Percentiles rank a stretch among this genome's conserved stretches.
Evolutionary conservation across 345 rosid genomes (phyloP).

Genomic region (Rhodamnia rubescens): DNA sequence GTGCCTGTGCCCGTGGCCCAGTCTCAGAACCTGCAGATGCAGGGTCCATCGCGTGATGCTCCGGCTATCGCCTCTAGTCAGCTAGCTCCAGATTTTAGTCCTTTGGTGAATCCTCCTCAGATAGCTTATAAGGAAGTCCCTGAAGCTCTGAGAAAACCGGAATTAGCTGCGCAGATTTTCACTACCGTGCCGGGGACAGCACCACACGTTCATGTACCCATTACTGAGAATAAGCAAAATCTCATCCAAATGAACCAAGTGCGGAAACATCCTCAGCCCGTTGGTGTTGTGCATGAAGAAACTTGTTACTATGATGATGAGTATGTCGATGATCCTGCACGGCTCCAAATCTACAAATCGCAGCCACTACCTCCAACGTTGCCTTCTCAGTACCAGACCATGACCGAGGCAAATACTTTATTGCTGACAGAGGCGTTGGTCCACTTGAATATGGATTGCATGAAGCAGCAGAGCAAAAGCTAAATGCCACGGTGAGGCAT

Average conservation of each 20-base stretch:
- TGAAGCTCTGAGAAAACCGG: not conserved
- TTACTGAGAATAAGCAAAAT: conserved; percentile 11
- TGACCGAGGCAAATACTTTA: conserved; percentile 22
- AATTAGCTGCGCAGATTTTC: not conserved
- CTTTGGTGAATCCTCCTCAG: conserved; percentile 8
- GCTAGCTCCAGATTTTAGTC: conserved; percentile 20
- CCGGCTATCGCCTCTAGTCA: conserved; percentile 1
- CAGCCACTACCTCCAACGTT: conserved; percentile 66
- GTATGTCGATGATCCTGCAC: conserved; percentile 41
- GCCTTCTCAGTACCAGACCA: conserved; percentile 41
- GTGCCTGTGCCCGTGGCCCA: conserved; percentile 30
- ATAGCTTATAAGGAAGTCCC: not conserved
- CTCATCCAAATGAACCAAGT: conserved; percentile 5
- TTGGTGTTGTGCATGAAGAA: conserved; percentile 23
- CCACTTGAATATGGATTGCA: conserved; percentile 29
- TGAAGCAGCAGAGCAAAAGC: conserved; percentile 16
- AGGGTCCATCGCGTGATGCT: conserved; percentile 14
- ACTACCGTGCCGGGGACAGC: not conserved
- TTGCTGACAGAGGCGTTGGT: conserved; percentile 36
- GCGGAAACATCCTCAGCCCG: conserved; percentile 22
- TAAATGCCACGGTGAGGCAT: conserved; percentile 12
- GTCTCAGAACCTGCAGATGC: conserved; percentile 19
- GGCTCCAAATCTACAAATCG: conserved; percentile 65
- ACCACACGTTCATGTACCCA: conserved; percentile 1
- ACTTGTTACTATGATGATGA: conserved; percentile 14